Evolutionary conservation across 2,329 filamentous ascomycete genomes (phyloP).

Genomic region (Lomentospora prolificans): DNA sequence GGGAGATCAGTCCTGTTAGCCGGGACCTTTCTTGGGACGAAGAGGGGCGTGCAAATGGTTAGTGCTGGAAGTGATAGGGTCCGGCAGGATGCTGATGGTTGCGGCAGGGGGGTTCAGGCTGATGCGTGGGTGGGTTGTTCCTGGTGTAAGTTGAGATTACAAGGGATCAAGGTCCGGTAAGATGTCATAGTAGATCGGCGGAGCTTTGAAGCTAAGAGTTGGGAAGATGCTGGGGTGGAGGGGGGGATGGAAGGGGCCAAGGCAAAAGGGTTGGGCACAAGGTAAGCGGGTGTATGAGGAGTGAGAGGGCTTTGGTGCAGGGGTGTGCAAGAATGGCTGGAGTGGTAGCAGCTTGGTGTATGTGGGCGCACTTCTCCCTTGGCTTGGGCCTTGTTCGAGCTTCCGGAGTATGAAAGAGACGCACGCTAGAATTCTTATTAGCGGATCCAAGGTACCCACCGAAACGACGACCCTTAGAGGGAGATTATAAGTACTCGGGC

Average conservation of each 20-base stretch:
- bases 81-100: not conserved
- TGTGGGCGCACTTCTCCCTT: not conserved
- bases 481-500: not conserved
- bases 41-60: not conserved
- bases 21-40: not conserved
- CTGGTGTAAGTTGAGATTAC: slow-evolving; percentile 3
- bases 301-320: not conserved
- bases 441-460: not conserved
- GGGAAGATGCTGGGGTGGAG: not conserved
- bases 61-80: not conserved
- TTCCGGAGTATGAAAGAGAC: not conserved
- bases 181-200: not conserved
- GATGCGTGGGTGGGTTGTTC: not conserved
- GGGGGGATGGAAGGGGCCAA: not conserved
- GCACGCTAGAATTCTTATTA: not conserved
- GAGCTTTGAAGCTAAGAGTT: not conserved
- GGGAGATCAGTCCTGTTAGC: not conserved
- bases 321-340: not conserved
- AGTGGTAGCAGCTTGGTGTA: not conserved
- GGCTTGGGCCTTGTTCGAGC: not conserved
- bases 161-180: not conserved
- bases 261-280: no score
- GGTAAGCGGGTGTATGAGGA: not conserved
- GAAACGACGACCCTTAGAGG: not conserved
- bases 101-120: not conserved